These are phyloP conservation scores for Acanthamoeba sp. DNA, from an alignment of 208 protist genomes.

Conservation along the genomic window DNA sequence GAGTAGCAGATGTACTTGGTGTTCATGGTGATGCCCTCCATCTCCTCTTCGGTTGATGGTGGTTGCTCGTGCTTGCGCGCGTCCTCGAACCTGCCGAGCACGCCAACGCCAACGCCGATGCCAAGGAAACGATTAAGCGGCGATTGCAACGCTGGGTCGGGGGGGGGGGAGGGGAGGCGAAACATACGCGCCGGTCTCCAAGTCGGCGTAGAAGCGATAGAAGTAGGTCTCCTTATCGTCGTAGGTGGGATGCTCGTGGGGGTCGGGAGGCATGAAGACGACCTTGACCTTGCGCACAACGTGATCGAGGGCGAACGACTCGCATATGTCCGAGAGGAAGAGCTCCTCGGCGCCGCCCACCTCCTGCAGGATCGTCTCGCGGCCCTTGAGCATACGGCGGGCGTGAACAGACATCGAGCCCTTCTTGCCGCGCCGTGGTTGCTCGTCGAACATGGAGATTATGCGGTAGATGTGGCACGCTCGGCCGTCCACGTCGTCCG, in stretches of 20 bases:
- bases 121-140: neutral
- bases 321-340: slow-evolving; percentile 63
- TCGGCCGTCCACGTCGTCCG: slow-evolving; percentile 1
- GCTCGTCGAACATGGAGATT: neutral
- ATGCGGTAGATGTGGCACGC: slow-evolving; percentile 13
- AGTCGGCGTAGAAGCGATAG: slow-evolving; percentile 51
- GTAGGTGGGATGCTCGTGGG: neutral
- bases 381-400: slow-evolving; percentile 24
- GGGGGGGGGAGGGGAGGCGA: neutral
- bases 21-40: neutral
- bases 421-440: neutral
- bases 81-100: slow-evolving; percentile 53
- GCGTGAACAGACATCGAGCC: slow-evolving; percentile 14
- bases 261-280: slow-evolving; percentile 28
- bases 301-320: neutral
- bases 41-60: slow-evolving; percentile 5
- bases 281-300: slow-evolving; percentile 27
- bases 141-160: neutral
- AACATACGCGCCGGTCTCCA: slow-evolving; percentile 24
- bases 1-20: slow-evolving; percentile 41
- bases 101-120: too few species aligned
- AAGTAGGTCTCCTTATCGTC: slow-evolving; percentile 62
- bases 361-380: slow-evolving; percentile 67
- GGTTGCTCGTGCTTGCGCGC: slow-evolving; percentile 7
- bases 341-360: slow-evolving; percentile 41